These are phyloP conservation scores for Firmiana major DNA, from an alignment of 345 rosid genomes.

Conservation along the genomic window DNA sequence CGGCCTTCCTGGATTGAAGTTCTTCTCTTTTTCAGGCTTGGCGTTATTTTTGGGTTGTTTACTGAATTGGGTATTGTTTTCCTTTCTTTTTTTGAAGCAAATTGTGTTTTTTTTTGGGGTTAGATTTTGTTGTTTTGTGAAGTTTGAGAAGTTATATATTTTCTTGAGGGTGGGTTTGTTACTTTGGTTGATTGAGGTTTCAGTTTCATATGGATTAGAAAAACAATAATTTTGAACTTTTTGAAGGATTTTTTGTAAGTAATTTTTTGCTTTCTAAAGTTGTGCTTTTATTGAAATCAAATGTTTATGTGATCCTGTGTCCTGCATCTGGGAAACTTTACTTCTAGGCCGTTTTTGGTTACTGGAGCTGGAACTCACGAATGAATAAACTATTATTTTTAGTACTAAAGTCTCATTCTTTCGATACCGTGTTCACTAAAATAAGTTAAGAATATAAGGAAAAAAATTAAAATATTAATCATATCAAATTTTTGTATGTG, in stretches of 20 bases:
- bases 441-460: background rate
- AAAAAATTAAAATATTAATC: background rate
- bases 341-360: slow-evolving; percentile 15
- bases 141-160: no score
- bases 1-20: slow-evolving; percentile 10
- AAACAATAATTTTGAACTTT: background rate
- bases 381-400: slow-evolving; percentile 5
- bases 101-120: no score
- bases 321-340: slow-evolving; percentile 21
- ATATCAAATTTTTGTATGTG: background rate
- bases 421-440: background rate
- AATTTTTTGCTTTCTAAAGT: background rate
- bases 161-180: no score
- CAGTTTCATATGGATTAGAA: slow-evolving; percentile 4
- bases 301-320: slow-evolving; percentile 19
- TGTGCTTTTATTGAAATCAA: slow-evolving; percentile 6
- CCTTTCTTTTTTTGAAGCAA: slow-evolving; percentile 5
- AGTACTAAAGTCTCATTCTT: slow-evolving; percentile 6
- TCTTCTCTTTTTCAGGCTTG: slow-evolving; percentile 21
- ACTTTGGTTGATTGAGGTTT: slow-evolving; percentile 14
- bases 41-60: background rate
- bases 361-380: background rate
- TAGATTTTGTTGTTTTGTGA: no score
- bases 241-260: slow-evolving; percentile 1
- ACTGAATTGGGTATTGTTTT: slow-evolving; percentile 20